Evolutionary conservation across 83 land plant species (phyloP), one percentile per base, ranked within the genome.

Genomic region (Picea abies): DNA sequence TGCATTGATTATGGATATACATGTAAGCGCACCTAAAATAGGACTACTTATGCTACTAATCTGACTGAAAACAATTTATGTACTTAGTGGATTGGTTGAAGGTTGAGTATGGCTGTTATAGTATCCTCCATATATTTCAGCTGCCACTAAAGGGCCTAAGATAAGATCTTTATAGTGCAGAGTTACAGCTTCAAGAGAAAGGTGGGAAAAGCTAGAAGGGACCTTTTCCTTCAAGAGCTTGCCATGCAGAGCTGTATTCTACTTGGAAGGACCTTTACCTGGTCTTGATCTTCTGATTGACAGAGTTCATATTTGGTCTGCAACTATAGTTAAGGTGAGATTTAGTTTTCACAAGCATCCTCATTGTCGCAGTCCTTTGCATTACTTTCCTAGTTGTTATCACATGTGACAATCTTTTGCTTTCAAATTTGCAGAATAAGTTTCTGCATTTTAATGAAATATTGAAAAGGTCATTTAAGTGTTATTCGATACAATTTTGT

Each of bases 121-220:
- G 5, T 37, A 68, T 32, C 72, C 35, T 44, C 61, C 17, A 78
- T 75, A 41, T 32, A 39, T 60, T 22, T 72, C 5, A 41, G 4
- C 44, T 23, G 20, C 23, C 37, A n/a, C 76, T 44, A 56, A 82
- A 32, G 62, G 32, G 78, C 32, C 1, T 23, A 20, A 14, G 22
- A 9, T 71, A 35, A 71, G 3, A 0, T 25, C n/a, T 49, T 85
- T 41, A 23, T 22, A 65, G 58, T 85, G 82, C 91, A 95, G 99
- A 71, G 87, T 83, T 20, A 83, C 79, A 52, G 96, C 89, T 3
- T 84, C 93, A 67, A 88, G 70, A 44, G 89, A 89, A 61, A 64
- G 78, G 22, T 97, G 99, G 99, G 90, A 80, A 63, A 85, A 70
- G 81, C 11, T 97, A 71, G 91, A 95, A 83, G 98, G 99, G 17